These are phyloP conservation scores for Penicillium occitanis DNA, from an alignment of 2,329 filamentous ascomycete genomes.

Conservation along the genomic window DNA sequence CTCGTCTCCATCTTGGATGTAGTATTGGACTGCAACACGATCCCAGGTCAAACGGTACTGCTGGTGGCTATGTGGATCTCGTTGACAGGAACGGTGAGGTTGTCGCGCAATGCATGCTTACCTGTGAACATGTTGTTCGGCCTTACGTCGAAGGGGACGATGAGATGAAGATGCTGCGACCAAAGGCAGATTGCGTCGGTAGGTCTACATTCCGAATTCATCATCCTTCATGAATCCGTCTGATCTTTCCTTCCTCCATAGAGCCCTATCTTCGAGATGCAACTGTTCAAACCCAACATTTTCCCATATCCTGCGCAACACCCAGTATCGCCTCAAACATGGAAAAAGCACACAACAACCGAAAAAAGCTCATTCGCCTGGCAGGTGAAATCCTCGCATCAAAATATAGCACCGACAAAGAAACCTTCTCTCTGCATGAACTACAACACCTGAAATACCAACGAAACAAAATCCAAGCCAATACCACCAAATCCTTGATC, in stretches of 20 bases:
- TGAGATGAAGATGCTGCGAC: background rate
- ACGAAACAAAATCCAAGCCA: background rate
- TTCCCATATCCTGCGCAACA: background rate
- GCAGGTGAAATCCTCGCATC: constrained; percentile 9
- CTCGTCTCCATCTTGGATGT: background rate
- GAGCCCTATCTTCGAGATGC: background rate
- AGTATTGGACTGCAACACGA: constrained; percentile 7
- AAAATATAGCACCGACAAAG: background rate
- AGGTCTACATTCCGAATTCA: background rate
- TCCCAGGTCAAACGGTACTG: background rate
- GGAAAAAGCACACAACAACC: background rate
- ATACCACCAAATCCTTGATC: background rate
- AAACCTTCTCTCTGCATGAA: background rate
- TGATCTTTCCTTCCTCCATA: background rate
- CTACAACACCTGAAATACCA: background rate
- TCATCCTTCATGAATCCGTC: background rate
- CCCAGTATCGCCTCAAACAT: constrained; percentile 1
- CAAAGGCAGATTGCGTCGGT: background rate
- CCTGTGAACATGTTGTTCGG: constrained; percentile 11
- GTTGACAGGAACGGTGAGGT: background rate
- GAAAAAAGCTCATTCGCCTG: background rate
- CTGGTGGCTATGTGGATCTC: constrained; percentile 16
- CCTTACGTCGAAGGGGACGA: constrained; percentile 1
- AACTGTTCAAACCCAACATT: background rate
- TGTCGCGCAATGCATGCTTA: constrained; percentile 12